phyloP scores from a whole-genome alignment of 371 early-diverging fungal species.

The Syncephalastrum racemosum region DNA sequence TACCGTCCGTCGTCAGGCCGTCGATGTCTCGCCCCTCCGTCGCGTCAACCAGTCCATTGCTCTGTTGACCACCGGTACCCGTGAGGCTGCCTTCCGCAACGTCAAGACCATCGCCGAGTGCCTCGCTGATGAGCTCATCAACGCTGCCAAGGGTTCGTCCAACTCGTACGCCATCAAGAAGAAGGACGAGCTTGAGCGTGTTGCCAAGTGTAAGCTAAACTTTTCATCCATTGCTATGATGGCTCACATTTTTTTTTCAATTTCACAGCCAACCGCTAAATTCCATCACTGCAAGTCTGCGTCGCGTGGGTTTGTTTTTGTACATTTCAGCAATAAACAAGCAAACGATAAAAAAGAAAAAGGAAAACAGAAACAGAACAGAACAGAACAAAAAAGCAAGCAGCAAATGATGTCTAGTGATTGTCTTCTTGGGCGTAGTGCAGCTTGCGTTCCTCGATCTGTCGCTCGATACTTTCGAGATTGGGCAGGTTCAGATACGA shows the following conservation, averaged over 20 bases:
- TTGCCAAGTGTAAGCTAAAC: conserved; percentile 55
- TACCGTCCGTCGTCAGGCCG: conserved; percentile 99
- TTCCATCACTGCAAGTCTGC: background rate
- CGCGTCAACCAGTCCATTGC: conserved; percentile 98
- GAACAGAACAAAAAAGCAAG: no score
- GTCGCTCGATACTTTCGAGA: conserved; percentile 41
- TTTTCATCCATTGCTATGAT: background rate
- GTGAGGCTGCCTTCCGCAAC: conserved; percentile 40
- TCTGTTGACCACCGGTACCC: conserved; percentile 92
- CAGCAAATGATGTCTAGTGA: conserved; percentile 15
- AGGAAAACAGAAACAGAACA: no score
- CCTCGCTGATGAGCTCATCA: conserved; percentile 99
- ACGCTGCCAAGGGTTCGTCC: conserved; percentile 98
- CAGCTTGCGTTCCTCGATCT: conserved; percentile 46
- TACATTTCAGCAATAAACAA: no score
- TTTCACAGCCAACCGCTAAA: conserved; percentile 27
- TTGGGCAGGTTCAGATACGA: conserved; percentile 47
- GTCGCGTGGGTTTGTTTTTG: conserved; percentile 5
- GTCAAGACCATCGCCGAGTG: conserved; percentile 99
- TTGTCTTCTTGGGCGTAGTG: conserved; percentile 53
- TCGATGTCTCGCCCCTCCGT: conserved; percentile 99
- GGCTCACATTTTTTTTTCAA: background rate
- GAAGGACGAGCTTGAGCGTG: conserved; percentile 99
- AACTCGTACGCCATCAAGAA: conserved; percentile 99
- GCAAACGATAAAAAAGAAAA: no score